phyloP scores from a whole-genome alignment of 2,329 filamentous ascomycete species.

The Zymoseptoria tritici region DNA sequence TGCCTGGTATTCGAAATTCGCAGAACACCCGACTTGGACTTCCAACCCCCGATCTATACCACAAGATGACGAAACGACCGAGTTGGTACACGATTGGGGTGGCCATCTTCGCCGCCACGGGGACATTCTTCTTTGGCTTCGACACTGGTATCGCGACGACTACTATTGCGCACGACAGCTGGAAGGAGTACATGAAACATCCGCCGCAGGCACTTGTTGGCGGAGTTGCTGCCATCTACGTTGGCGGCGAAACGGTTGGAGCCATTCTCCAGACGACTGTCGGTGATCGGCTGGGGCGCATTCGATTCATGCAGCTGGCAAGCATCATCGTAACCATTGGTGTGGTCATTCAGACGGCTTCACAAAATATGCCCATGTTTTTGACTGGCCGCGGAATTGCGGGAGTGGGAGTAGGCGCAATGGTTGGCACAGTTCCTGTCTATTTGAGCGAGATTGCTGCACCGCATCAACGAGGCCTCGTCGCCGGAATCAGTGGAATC shows the following conservation, averaged over 20 bases:
- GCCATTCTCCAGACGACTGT: conserved; percentile 45
- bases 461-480: conserved; percentile 40
- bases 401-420: conserved; percentile 26
- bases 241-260: conserved; percentile 52
- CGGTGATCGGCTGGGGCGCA: conserved; percentile 41
- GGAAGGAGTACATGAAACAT: conserved; percentile 52
- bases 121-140: conserved; percentile 54
- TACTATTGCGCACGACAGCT: conserved; percentile 54
- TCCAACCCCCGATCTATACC: not conserved
- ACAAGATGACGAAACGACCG: conserved; percentile 5
- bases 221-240: conserved; percentile 50
- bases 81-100: conserved; percentile 44
- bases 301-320: conserved; percentile 35
- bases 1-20: not conserved
- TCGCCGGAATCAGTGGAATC: conserved; percentile 44
- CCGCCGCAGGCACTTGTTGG: conserved; percentile 50
- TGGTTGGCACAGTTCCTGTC: conserved; percentile 41
- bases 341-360: conserved; percentile 47
- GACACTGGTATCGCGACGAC: conserved; percentile 47
- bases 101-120: conserved; percentile 51
- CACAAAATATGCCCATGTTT: conserved; percentile 38
- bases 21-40: not conserved
- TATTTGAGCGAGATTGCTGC: conserved; percentile 50
- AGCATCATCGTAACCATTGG: conserved; percentile 50
- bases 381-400: conserved; percentile 24